These are phyloP conservation scores for Fusarium sp. DNA, from an alignment of 2,329 filamentous ascomycete genomes.

Conservation along the genomic window DNA sequence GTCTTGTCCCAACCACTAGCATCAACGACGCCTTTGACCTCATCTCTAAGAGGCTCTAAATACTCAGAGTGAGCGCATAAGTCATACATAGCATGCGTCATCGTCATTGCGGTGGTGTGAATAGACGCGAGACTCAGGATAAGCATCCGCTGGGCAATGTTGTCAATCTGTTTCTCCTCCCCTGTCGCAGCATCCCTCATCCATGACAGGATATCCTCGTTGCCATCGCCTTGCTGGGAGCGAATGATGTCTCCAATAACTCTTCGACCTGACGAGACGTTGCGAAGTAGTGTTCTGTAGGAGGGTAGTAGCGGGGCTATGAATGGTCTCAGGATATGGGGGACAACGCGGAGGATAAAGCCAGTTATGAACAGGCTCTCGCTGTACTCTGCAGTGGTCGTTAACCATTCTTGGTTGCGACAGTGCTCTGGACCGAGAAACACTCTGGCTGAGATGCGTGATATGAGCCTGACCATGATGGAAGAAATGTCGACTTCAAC, in stretches of 20 bases:
- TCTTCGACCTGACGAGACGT: background rate
- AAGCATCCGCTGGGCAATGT: background rate
- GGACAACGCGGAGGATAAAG: background rate
- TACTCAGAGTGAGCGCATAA: background rate
- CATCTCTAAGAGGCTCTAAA: background rate
- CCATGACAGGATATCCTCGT: background rate
- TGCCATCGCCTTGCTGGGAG: background rate
- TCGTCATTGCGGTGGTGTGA: background rate
- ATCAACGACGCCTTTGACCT: background rate
- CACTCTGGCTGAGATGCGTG: background rate
- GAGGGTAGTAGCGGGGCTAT: background rate
- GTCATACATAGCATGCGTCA: background rate
- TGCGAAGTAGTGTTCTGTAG: background rate
- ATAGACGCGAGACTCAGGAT: background rate
- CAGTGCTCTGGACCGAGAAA: background rate
- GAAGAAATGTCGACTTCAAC: background rate
- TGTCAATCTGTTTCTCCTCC: background rate
- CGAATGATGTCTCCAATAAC: background rate
- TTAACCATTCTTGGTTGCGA: background rate
- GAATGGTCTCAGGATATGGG: background rate
- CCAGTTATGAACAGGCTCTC: background rate
- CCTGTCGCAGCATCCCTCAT: background rate
- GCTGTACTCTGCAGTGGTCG: background rate
- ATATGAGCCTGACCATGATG: background rate
- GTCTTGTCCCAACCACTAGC: background rate